phyloP scores from a whole-genome alignment of 257 asterid genomes.

The Fraxinus pennsylvanica region DNA sequence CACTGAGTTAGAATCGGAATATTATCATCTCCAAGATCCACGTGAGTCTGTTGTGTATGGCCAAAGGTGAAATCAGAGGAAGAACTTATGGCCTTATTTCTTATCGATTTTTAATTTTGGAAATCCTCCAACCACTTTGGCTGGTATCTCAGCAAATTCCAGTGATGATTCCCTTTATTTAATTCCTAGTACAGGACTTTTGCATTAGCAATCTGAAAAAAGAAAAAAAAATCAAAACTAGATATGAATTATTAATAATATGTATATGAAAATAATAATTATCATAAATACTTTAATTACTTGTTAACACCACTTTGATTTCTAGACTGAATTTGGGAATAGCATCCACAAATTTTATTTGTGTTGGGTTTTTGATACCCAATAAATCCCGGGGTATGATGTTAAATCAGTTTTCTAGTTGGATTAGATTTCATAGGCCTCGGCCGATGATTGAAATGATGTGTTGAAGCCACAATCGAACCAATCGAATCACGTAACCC shows the following conservation, averaged over 20 bases:
- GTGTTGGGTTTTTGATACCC: too few species aligned
- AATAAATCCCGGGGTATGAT: too few species aligned
- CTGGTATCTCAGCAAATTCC: background rate
- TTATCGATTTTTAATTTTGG: too few species aligned
- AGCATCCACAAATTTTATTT: background rate
- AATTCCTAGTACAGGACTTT: background rate
- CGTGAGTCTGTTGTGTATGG: background rate
- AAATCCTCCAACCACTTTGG: background rate
- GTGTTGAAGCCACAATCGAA: too few species aligned
- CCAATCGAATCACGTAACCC: too few species aligned
- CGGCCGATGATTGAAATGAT: too few species aligned
- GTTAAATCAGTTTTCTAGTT: too few species aligned
- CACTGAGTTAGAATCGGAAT: background rate
- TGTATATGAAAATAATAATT: too few species aligned
- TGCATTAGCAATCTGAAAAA: background rate
- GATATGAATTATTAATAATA: too few species aligned
- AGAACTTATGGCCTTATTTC: background rate
- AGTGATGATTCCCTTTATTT: background rate
- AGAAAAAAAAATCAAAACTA: too few species aligned
- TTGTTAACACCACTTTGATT: background rate
- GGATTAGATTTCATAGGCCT: too few species aligned
- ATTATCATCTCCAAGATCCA: background rate
- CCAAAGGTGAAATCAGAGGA: background rate
- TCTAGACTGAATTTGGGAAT: background rate
- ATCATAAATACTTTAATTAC: background rate